These are phyloP conservation scores for Colletotrichum sp. DNA, from an alignment of 2,329 filamentous ascomycete species.

Conservation along the genomic window DNA sequence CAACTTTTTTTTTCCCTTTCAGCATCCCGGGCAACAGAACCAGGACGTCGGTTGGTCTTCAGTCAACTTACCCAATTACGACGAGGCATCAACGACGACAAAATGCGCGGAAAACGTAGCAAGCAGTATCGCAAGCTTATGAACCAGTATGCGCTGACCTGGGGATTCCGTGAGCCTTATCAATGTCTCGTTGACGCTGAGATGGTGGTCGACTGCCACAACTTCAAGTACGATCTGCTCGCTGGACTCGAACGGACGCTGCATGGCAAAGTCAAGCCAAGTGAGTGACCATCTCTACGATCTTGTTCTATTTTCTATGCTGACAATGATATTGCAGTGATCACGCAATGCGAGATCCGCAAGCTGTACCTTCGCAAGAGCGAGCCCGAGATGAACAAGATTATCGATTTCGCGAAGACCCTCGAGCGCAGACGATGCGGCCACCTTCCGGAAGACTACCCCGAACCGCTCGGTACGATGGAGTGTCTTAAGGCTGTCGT, in stretches of 20 bases:
- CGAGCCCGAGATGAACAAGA: conserved; percentile 57
- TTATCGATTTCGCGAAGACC: conserved; percentile 77
- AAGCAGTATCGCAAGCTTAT: conserved; percentile 81
- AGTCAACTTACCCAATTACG: not conserved
- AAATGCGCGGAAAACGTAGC: conserved; percentile 54
- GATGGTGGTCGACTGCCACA: conserved; percentile 80
- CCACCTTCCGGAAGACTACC: conserved; percentile 75
- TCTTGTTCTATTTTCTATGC: not conserved
- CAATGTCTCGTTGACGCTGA: conserved; percentile 90
- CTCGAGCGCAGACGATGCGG: conserved; percentile 76
- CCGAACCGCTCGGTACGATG: conserved; percentile 70
- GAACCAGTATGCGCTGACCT: conserved; percentile 86
- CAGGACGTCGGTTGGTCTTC: not conserved
- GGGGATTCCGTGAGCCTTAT: conserved; percentile 92
- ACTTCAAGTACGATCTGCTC: conserved; percentile 89
- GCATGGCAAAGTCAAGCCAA: conserved; percentile 84
- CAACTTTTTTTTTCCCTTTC: not conserved
- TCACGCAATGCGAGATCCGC: conserved; percentile 81
- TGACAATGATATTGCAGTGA: conserved; percentile 54
- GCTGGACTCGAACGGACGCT: conserved; percentile 80
- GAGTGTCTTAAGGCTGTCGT: conserved; percentile 79
- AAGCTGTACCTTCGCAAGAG: conserved; percentile 72
- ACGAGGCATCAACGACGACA: conserved; percentile 21
- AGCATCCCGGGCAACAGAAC: conserved; percentile 13
- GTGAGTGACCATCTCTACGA: conserved; percentile 47